Base-by-base conservation (phyloP, 352 stramenopile species). In the Paralagenidium karlingii region DNA sequence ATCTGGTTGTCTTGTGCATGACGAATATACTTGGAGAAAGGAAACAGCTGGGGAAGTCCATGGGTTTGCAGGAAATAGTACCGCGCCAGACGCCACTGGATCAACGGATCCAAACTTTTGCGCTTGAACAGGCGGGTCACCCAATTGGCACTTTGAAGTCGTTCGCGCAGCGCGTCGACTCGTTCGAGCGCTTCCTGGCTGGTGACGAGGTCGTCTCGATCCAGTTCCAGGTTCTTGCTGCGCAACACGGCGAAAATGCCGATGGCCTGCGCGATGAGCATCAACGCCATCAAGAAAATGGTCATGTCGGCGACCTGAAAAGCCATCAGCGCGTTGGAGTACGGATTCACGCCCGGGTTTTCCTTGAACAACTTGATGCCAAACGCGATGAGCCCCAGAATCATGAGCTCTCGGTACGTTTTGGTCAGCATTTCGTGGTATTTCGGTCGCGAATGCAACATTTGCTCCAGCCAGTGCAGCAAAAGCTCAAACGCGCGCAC, bases 1-100 rank as follows among this genome's bases (percentile, higher is more conserved):
- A 88, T 82, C 45, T 88, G 68, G 47, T 70, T 82, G 11, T 78
- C 70, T 51, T 84, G 74, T 3, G 66, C 69, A 8, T 77, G 65
- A 34, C 65, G 60, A 7, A 87, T 31, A 46, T 87, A 87, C 49
- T 87, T 87, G 45, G 63, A 63, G 45, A 82, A 87, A 8, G 74
- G 68, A 19, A 61, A 49, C 7, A 80, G 53, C 37, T 77, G 53
- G 0, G 66, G 66, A 0, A 80, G 45, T 4, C 52, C 54, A 29
- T 73, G 70, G 5, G 43, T 50, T 3, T 40, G 41, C 6, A 80
- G 44, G 27, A 80, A 80, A 6, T 73, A 50, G 33, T 67, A 53
- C 8, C 63, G 57, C 34, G 77, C 45, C 3, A 78, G 25, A 30
- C 66, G 55, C 13, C 60, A 47, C 8, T 68, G 27, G 5, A 74